Evolutionary conservation across 2,329 filamentous ascomycete species (phyloP).

Genomic region (Lachnellula hyalina): DNA sequence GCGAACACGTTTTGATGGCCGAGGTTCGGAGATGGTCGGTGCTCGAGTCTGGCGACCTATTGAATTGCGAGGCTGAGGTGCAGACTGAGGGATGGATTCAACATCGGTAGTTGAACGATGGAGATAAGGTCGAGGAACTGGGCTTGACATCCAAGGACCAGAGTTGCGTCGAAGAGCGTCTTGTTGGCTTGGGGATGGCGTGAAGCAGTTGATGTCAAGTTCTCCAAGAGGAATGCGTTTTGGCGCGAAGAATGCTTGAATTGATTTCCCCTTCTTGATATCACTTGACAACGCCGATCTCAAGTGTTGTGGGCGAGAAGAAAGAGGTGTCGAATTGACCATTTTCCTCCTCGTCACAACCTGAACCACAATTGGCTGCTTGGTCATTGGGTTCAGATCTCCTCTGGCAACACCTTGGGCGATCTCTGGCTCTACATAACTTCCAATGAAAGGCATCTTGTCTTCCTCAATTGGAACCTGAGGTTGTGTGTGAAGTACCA

Average conservation of each 20-base stretch:
- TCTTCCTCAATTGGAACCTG: constrained; percentile 57
- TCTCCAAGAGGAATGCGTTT: constrained; percentile 60
- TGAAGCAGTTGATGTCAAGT: constrained; percentile 62
- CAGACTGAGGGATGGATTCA: constrained; percentile 32
- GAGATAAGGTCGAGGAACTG: constrained; percentile 34
- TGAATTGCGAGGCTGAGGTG: constrained; percentile 32
- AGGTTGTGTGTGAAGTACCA: constrained; percentile 71
- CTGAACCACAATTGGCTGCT: constrained; percentile 44
- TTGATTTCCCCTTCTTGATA: constrained; percentile 55
- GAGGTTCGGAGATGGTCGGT: constrained; percentile 37
- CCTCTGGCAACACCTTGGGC: constrained; percentile 73
- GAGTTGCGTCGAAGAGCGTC: constrained; percentile 49
- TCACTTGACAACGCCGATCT: constrained; percentile 37
- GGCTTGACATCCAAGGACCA: constrained; percentile 49
- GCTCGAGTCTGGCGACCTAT: constrained; percentile 37
- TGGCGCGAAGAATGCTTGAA: constrained; percentile 60
- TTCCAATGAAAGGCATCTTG: constrained; percentile 77
- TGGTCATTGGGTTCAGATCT: constrained; percentile 86
- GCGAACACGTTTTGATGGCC: constrained; percentile 44
- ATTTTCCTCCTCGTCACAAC: constrained; percentile 25
- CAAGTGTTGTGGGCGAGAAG: constrained; percentile 16
- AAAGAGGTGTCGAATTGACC: constrained; percentile 15
- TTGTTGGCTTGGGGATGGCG: constrained; percentile 60
- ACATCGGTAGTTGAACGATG: constrained; percentile 19
- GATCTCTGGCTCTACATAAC: constrained; percentile 60